Conservation (phyloP, 108 stramenopile genomes). For the Fragilaria crotonensis region DNA sequence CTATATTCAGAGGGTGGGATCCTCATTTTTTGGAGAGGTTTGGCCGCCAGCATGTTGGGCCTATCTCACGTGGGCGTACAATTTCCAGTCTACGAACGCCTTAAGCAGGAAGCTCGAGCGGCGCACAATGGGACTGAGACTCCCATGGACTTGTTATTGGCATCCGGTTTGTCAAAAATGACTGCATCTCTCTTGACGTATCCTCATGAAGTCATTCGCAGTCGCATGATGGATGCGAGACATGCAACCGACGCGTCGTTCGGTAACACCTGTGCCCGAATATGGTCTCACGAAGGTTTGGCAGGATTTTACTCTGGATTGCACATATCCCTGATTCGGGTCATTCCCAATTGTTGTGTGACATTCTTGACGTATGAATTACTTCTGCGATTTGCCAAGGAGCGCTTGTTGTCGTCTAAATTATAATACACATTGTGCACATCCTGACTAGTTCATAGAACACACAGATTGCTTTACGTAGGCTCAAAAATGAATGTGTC, state of each 20-base stretch:
- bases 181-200: conserved; percentile 73
- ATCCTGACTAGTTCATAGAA: too few species aligned
- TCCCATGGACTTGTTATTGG: conserved; percentile 63
- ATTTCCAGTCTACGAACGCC: conserved; percentile 84
- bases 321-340: conserved; percentile 69
- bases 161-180: conserved; percentile 75
- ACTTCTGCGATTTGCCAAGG: conserved; percentile 58
- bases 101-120: conserved; percentile 56
- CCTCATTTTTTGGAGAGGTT: conserved; percentile 81
- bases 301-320: conserved; percentile 71
- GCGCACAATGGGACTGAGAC: conserved; percentile 37
- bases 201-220: conserved; percentile 88
- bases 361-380: conserved; percentile 86
- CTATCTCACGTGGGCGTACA: conserved; percentile 87
- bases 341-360: conserved; percentile 84
- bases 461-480: too few species aligned
- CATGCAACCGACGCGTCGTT: conserved; percentile 25
- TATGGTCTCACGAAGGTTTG: conserved; percentile 62
- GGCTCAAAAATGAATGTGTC: too few species aligned
- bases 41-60: conserved; percentile 84
- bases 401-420: conserved; percentile 10
- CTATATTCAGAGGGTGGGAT: conserved; percentile 56
- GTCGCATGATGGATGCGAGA: conserved; percentile 85
- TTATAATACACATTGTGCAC: not conserved
- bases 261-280: conserved; percentile 31